phyloP scores from a whole-genome alignment of 2,329 filamentous ascomycete species.

The Fusarium transvaalense region DNA sequence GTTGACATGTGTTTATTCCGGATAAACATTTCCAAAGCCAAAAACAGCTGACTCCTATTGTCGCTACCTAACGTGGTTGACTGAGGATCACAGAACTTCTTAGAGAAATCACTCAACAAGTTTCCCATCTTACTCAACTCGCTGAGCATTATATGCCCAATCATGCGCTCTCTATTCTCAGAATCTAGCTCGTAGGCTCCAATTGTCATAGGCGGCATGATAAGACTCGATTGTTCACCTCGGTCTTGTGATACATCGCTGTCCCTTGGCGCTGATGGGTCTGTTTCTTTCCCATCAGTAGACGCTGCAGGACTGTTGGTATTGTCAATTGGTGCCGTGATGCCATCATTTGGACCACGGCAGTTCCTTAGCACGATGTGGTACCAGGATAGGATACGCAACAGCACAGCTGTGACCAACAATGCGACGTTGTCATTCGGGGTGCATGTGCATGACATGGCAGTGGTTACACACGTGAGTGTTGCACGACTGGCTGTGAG shows the following conservation, averaged over 20 bases:
- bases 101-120: slow-evolving; percentile 1
- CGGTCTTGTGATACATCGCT: background rate
- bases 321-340: background rate
- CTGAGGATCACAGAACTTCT: slow-evolving; percentile 14
- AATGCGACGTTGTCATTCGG: slow-evolving; percentile 4
- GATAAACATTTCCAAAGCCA: slow-evolving; percentile 14
- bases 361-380: slow-evolving; percentile 8
- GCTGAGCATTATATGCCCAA: slow-evolving; percentile 9
- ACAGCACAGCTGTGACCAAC: background rate
- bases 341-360: background rate
- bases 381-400: slow-evolving; percentile 14
- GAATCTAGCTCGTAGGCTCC: slow-evolving; percentile 13
- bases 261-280: background rate
- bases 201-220: slow-evolving; percentile 12
- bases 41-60: slow-evolving; percentile 6
- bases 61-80: background rate
- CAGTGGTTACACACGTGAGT: background rate
- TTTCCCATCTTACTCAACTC: slow-evolving; percentile 10
- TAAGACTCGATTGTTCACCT: background rate
- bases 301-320: background rate
- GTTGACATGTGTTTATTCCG: slow-evolving; percentile 8
- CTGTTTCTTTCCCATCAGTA: background rate
- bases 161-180: slow-evolving; percentile 14
- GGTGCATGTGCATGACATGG: slow-evolving; percentile 12
- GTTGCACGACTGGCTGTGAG: slow-evolving; percentile 10